Conservation (phyloP, 2,329 filamentous ascomycete species). For the Triangularia setosa region DNA sequence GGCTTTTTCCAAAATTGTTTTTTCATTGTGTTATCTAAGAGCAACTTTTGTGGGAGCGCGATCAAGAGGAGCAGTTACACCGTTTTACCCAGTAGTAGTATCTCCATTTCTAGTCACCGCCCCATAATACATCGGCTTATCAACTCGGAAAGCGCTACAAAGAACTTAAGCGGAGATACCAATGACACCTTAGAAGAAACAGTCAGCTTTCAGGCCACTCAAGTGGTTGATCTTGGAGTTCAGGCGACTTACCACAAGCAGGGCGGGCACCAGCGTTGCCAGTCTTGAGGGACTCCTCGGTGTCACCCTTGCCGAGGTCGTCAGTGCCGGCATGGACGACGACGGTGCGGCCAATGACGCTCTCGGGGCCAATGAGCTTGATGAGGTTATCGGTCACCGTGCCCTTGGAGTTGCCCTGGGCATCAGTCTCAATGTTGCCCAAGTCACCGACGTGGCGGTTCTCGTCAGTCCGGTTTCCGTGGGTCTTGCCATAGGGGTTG, state of each 20-base stretch:
- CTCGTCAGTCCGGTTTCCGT: slow-evolving; percentile 80
- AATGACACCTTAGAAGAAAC: slow-evolving; percentile 66
- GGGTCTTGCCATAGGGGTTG: slow-evolving; percentile 91
- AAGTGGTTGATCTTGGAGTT: neutral
- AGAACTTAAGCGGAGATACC: slow-evolving; percentile 71
- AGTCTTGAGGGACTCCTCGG: slow-evolving; percentile 97
- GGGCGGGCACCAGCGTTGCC: slow-evolving; percentile 91
- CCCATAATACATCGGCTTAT: neutral
- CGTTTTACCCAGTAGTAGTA: neutral
- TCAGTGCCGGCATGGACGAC: slow-evolving; percentile 95
- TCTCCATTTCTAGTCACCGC: neutral
- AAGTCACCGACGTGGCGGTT: slow-evolving; percentile 94
- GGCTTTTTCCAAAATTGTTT: neutral
- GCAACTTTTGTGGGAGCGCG: neutral
- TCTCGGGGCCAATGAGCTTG: slow-evolving; percentile 95
- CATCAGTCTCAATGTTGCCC: slow-evolving; percentile 95
- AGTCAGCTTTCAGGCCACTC: slow-evolving; percentile 11
- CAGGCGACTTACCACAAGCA: slow-evolving; percentile 66
- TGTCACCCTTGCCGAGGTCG: slow-evolving; percentile 87
- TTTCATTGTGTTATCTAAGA: neutral
- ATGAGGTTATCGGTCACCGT: slow-evolving; percentile 74
- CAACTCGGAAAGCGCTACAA: neutral
- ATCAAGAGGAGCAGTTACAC: neutral
- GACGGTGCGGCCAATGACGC: slow-evolving; percentile 91
- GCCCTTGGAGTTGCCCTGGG: slow-evolving; percentile 83